Conservation (phyloP, 345 rosid genomes). For the Linum trigynum region DNA sequence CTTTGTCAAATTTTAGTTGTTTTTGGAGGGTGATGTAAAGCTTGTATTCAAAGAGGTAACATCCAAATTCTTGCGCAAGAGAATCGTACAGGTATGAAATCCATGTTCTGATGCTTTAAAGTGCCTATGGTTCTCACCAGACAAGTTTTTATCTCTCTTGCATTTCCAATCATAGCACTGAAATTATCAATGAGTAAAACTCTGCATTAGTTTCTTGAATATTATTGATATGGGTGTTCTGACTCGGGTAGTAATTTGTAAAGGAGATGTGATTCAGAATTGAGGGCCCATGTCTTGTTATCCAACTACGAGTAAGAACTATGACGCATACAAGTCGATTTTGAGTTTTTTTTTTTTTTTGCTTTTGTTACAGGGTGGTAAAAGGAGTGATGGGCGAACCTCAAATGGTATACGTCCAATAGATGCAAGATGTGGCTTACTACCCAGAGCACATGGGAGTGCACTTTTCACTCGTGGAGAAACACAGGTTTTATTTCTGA, state of each 20-base stretch:
- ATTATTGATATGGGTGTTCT: background rate
- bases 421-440: conserved; percentile 77
- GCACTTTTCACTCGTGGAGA: conserved; percentile 99
- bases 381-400: conserved; percentile 90
- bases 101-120: background rate
- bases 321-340: background rate
- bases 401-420: conserved; percentile 76
- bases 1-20: conserved; percentile 39
- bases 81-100: conserved; percentile 78
- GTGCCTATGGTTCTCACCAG: background rate
- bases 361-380: conserved; percentile 59
- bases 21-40: conserved; percentile 94
- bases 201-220: background rate
- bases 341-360: conserved; percentile 1
- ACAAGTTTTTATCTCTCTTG: too few species aligned
- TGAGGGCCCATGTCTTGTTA: background rate
- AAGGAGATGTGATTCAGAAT: background rate
- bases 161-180: too few species aligned
- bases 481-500: conserved; percentile 62
- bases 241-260: background rate
- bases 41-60: conserved; percentile 92
- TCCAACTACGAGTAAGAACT: conserved; percentile 10
- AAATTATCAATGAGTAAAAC: too few species aligned
- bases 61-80: conserved; percentile 71
- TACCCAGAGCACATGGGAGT: conserved; percentile 98